Conservation (phyloP, 1,284 basidiomycete species). For the Trichosporon sp. region DNA sequence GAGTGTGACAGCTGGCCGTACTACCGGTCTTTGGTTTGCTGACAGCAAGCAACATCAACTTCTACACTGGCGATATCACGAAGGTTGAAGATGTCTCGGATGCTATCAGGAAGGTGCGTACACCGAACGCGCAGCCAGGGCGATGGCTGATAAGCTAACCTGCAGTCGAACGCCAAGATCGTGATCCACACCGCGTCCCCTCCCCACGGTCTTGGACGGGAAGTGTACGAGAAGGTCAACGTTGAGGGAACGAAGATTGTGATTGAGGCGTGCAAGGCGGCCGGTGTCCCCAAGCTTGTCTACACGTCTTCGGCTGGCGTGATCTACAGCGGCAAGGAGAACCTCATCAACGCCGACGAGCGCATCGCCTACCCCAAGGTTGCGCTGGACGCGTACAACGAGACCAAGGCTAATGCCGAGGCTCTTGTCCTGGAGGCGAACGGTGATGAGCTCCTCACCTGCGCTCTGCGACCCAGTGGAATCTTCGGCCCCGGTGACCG, state of each 20-base stretch:
- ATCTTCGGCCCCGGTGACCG: conserved; percentile 96
- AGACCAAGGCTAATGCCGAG: conserved; percentile 93
- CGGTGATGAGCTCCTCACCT: conserved; percentile 75
- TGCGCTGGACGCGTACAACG: conserved; percentile 87
- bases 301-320: conserved; percentile 95
- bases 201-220: conserved; percentile 63
- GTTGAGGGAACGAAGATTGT: conserved; percentile 85
- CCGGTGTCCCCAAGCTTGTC: conserved; percentile 77
- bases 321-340: conserved; percentile 75
- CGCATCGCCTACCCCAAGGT: conserved; percentile 69
- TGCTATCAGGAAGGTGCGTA: conserved; percentile 67
- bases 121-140: background rate
- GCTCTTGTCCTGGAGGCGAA: conserved; percentile 79
- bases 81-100: conserved; percentile 66
- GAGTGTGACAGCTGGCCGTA: conserved; percentile 18
- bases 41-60: conserved; percentile 62
- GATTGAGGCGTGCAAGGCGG: conserved; percentile 70
- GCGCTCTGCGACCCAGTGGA: conserved; percentile 87
- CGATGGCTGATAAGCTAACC: background rate
- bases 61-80: conserved; percentile 80
- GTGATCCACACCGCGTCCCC: conserved; percentile 97
- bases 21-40: background rate
- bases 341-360: conserved; percentile 82
- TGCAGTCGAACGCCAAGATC: conserved; percentile 72
- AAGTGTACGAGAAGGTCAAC: conserved; percentile 88